Conservation (phyloP, 2,329 filamentous ascomycete genomes). For the Aspergillus sp. region DNA sequence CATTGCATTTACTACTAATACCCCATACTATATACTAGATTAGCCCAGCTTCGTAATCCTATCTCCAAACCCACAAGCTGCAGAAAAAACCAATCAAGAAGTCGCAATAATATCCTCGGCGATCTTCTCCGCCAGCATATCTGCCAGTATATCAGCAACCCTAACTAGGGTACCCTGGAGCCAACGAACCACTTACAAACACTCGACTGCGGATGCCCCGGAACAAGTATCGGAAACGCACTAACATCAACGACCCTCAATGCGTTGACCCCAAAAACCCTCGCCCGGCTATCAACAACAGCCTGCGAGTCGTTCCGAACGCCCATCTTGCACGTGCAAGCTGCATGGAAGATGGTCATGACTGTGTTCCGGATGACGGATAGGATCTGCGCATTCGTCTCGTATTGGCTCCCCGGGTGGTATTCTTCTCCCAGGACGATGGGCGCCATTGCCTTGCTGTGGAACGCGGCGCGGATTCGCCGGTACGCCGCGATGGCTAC, state of each 20-base stretch:
- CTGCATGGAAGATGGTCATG: constrained; percentile 22
- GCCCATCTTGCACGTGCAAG: constrained; percentile 27
- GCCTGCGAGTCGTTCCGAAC: constrained; percentile 16
- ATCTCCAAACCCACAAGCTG: too few species aligned
- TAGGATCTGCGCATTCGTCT: constrained; percentile 38
- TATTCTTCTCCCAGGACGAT: constrained; percentile 28
- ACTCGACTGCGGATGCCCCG: constrained; percentile 35
- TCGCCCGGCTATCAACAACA: constrained; percentile 23
- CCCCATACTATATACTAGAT: background rate
- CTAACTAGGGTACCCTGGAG: too few species aligned
- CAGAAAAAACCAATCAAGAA: background rate
- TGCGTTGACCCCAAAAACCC: constrained; percentile 21
- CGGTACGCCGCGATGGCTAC: constrained; percentile 37
- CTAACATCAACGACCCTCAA: constrained; percentile 31
- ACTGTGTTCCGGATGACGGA: constrained; percentile 20
- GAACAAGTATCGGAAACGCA: constrained; percentile 28
- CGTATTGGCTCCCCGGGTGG: constrained; percentile 28
- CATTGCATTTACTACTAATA: too few species aligned
- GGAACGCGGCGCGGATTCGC: constrained; percentile 33
- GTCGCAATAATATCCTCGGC: constrained; percentile 19
- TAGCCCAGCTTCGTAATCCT: background rate
- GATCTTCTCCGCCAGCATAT: constrained; percentile 38
- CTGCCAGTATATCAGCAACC: constrained; percentile 10
- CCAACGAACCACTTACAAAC: constrained; percentile 22
- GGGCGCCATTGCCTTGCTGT: constrained; percentile 16